These are phyloP conservation scores for Monosporascus sp. DNA, from an alignment of 2,329 filamentous ascomycete genomes.

Conservation along the genomic window DNA sequence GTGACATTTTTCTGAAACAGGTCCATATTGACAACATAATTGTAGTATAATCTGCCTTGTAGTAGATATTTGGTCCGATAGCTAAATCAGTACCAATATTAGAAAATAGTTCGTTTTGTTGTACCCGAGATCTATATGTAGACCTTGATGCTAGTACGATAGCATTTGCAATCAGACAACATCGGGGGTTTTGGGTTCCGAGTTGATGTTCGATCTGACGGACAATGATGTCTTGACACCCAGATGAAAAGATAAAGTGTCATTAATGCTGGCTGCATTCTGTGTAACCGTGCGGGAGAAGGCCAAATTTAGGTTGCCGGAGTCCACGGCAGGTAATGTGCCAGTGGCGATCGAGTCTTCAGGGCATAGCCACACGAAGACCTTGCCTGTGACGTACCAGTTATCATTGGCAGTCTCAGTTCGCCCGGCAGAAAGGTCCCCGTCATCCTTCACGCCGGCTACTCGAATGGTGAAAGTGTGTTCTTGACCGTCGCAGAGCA, in stretches of 20 bases:
- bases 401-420: constrained; percentile 47
- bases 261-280: constrained; percentile 45
- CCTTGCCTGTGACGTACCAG: constrained; percentile 61
- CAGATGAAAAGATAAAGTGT: constrained; percentile 52
- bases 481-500: constrained; percentile 46
- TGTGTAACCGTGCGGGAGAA: constrained; percentile 39
- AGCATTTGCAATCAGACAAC: constrained; percentile 12
- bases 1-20: constrained; percentile 31
- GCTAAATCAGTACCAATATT: constrained; percentile 10
- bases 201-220: constrained; percentile 42
- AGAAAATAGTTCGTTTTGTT: constrained; percentile 17
- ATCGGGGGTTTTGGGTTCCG: constrained; percentile 26
- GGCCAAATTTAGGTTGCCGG: constrained; percentile 35
- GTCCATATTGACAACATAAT: constrained; percentile 37
- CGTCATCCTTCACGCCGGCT: constrained; percentile 49
- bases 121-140: constrained; percentile 10
- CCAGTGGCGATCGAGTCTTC: constrained; percentile 46
- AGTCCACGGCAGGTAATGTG: constrained; percentile 25
- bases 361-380: constrained; percentile 55
- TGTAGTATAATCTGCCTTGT: constrained; percentile 40
- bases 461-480: constrained; percentile 57
- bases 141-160: constrained; percentile 10
- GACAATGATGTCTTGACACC: constrained; percentile 47
- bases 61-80: constrained; percentile 10
- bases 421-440: constrained; percentile 37